Percentiles rank a stretch among this genome's conserved stretches.
Conservation (phyloP, 2,329 filamentous ascomycete species). For the Colletotrichum gloeosporioides region DNA sequence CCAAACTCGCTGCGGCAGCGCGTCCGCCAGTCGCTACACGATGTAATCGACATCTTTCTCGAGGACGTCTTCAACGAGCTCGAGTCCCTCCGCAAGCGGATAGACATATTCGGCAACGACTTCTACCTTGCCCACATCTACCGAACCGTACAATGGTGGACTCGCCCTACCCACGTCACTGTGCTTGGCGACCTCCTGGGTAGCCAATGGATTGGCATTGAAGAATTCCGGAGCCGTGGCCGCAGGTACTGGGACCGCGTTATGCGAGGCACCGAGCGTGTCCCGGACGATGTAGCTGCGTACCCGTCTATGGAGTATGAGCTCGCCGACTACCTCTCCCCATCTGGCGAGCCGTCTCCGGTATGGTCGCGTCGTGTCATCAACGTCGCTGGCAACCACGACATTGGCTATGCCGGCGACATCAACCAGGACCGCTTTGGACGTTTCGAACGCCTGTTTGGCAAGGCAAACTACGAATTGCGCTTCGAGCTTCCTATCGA, state of each 20-base stretch:
- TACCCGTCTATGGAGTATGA: slow-evolving; percentile 56
- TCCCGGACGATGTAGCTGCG: slow-evolving; percentile 61
- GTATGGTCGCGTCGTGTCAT: slow-evolving; percentile 81
- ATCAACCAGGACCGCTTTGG: slow-evolving; percentile 76
- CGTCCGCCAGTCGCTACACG: slow-evolving; percentile 59
- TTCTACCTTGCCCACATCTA: slow-evolving; percentile 95
- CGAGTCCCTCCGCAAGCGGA: slow-evolving; percentile 73
- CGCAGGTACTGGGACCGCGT: slow-evolving; percentile 81
- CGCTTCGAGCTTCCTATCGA: slow-evolving; percentile 67
- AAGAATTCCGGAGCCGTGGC: slow-evolving; percentile 79
- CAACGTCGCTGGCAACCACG: slow-evolving; percentile 93
- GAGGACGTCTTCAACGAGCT: slow-evolving; percentile 74
- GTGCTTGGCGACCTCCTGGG: slow-evolving; percentile 92
- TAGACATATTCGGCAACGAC: slow-evolving; percentile 94
- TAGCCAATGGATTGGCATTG: slow-evolving; percentile 91
- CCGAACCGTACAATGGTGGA: slow-evolving; percentile 82
- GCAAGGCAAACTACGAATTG: slow-evolving; percentile 89
- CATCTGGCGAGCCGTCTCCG: slow-evolving; percentile 35
- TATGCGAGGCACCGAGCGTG: slow-evolving; percentile 70
- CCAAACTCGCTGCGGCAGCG: slow-evolving; percentile 56
- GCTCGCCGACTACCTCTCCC: slow-evolving; percentile 54
- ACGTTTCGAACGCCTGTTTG: slow-evolving; percentile 85
- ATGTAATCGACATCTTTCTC: slow-evolving; percentile 64
- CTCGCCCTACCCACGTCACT: slow-evolving; percentile 81
- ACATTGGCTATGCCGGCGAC: slow-evolving; percentile 95